These are phyloP conservation scores for Lactarius trivialis DNA, from an alignment of 768 basidiomycete species.

Conservation along the genomic window DNA sequence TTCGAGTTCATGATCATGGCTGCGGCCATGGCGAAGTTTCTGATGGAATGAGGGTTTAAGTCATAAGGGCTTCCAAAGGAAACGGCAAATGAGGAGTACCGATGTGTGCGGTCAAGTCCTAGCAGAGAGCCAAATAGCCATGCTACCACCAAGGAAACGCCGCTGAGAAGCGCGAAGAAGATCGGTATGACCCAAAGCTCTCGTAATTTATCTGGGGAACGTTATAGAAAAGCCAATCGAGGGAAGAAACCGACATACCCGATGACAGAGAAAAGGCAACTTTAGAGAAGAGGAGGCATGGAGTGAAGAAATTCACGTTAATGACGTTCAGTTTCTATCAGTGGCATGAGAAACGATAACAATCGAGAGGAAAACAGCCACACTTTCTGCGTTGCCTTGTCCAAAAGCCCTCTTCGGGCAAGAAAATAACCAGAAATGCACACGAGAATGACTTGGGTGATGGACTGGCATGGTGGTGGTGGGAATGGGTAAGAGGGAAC, in stretches of 20 bases:
- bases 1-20: conserved; percentile 94
- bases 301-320: conserved; percentile 86
- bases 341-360: neutral
- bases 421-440: conserved; percentile 81
- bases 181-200: conserved; percentile 84
- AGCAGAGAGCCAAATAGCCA: conserved; percentile 55
- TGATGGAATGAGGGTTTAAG: conserved; percentile 26
- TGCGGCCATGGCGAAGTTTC: conserved; percentile 74
- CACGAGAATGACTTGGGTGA: conserved; percentile 80
- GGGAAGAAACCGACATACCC: conserved; percentile 34
- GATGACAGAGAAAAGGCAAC: conserved; percentile 81
- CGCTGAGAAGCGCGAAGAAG: conserved; percentile 75
- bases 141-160: conserved; percentile 62
- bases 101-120: conserved; percentile 67
- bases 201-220: conserved; percentile 54
- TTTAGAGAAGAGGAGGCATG: conserved; percentile 85
- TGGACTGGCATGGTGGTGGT: conserved; percentile 47
- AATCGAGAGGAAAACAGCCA: conserved; percentile 17
- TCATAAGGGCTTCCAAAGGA: neutral
- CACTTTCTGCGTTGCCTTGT: conserved; percentile 86
- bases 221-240: neutral
- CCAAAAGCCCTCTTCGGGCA: conserved; percentile 73
- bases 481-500: neutral
- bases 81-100: conserved; percentile 36
- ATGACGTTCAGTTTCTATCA: conserved; percentile 67